Evolutionary conservation across 1,284 basidiomycete genomes (phyloP).

Genomic region (Blastosporella zonata): DNA sequence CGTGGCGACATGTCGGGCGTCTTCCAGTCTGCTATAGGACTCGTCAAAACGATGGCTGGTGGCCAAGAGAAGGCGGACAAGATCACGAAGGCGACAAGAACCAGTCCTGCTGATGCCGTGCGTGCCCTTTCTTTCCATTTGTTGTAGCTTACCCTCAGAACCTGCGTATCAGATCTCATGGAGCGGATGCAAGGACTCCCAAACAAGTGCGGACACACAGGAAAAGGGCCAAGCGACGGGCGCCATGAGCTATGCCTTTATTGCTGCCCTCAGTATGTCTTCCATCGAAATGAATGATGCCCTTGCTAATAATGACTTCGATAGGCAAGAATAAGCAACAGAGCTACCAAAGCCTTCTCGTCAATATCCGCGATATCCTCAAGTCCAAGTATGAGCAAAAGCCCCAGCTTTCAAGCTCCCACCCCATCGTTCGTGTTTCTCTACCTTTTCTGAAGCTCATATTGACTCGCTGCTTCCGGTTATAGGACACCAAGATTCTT

Average conservation of each 20-base stretch:
- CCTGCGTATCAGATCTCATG: conserved; percentile 54
- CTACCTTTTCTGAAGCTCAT: not conserved
- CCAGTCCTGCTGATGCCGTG: conserved; percentile 73
- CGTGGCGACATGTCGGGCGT: conserved; percentile 77
- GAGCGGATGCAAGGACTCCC: conserved; percentile 91
- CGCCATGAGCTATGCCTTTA: conserved; percentile 86
- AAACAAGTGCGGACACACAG: conserved; percentile 88
- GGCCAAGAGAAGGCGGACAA: conserved; percentile 57
- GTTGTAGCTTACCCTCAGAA: not conserved
- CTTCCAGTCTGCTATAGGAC: conserved; percentile 51
- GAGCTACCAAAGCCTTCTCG: conserved; percentile 80
- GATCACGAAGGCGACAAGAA: conserved; percentile 64
- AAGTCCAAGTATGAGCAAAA: conserved; percentile 78
- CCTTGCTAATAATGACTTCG: not conserved
- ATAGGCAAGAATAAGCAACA: conserved; percentile 65
- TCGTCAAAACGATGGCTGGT: conserved; percentile 48
- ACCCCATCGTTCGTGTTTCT: conserved; percentile 58
- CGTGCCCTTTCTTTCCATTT: conserved; percentile 21
- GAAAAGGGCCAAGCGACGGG: conserved; percentile 84
- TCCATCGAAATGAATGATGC: not conserved
- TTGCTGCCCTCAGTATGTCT: conserved; percentile 53
- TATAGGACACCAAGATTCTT: conserved; percentile 48
- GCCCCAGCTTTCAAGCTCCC: conserved; percentile 78
- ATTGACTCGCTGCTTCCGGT: conserved; percentile 10
- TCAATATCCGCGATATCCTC: conserved; percentile 62